Base-by-base conservation (phyloP, 148 eudicot species). In the Camellia granthamiana region DNA sequence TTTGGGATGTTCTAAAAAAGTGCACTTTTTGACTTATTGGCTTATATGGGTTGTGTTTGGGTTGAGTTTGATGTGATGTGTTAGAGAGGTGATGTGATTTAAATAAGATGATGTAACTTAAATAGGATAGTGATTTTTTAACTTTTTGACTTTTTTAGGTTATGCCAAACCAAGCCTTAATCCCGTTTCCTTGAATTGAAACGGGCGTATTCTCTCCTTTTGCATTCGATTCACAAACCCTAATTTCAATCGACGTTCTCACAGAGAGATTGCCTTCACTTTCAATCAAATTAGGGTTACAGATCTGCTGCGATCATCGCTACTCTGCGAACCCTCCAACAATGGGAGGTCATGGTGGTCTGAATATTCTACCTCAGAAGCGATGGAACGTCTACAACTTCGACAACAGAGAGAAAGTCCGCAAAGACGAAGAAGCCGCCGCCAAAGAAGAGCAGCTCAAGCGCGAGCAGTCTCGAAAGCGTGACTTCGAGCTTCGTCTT, bases 291-390 rank as follows among this genome's bases (percentile, higher is more conserved):
- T 63, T 74, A 47, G 43, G 78, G 58, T 61, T 14, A 47, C 19
- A 42, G 3, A 54, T 11, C 13, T 16, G 13, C 52, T 61, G 56
- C 43, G 21, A 6, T 13, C 7, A 46, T 46, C 70, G 12, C 59
- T 49, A 61, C 21, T 46, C 69, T 7, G 74, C 7, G 2, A n/a
- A n/a, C 38, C 42, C 4, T 77, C 46, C 74, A 83, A 72, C 15
- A 5, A 95, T 96, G 99, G 99, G 99, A 2, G 99, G 99, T 14
- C 99, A 96, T 73, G 99, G 99, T 7, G 99, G 99, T 49, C 84
- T 96, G 12, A 96, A 96, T 82, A 96, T 96, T 81, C 93, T 96
- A 0, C 99, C 99, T 0, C 99, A 96, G 80, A 96, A 96, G 85
- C 82, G 84, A 59, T 96, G 99, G 99, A 96, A 96, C 74, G 99